phyloP scores from a whole-genome alignment of 2,329 filamentous ascomycete species.

The Cordyceps fumosorosea region DNA sequence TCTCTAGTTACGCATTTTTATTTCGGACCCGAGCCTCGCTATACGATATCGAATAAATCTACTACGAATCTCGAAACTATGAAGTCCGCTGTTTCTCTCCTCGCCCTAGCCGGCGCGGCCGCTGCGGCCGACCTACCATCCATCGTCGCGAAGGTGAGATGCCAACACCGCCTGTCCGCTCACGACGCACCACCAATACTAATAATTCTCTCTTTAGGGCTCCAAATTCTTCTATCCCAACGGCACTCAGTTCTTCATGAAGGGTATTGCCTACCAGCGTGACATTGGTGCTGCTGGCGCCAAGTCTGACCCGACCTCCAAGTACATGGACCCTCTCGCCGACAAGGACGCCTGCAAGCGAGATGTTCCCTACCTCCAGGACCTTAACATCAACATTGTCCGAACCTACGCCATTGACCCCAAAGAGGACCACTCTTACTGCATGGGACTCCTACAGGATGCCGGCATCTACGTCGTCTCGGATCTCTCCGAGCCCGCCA shows the following conservation, averaged over 20 bases:
- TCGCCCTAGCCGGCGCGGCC: slow-evolving; percentile 36
- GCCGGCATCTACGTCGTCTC: slow-evolving; percentile 94
- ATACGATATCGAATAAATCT: slow-evolving; percentile 4
- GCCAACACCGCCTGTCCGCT: not conserved
- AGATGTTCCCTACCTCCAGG: slow-evolving; percentile 73
- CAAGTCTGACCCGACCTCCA: slow-evolving; percentile 33
- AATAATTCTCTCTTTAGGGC: slow-evolving; percentile 40
- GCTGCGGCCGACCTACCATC: slow-evolving; percentile 43
- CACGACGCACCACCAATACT: slow-evolving; percentile 1
- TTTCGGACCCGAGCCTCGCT: not conserved
- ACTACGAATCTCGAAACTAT: slow-evolving; percentile 10
- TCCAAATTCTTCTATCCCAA: slow-evolving; percentile 87
- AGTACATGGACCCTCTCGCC: slow-evolving; percentile 77
- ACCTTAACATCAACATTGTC: slow-evolving; percentile 84
- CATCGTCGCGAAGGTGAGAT: slow-evolving; percentile 60
- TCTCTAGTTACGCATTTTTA: not conserved
- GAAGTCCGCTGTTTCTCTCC: slow-evolving; percentile 22
- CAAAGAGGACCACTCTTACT: slow-evolving; percentile 65
- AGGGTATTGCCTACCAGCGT: slow-evolving; percentile 92
- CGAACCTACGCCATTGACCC: slow-evolving; percentile 93
- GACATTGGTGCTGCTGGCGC: slow-evolving; percentile 54
- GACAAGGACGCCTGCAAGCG: slow-evolving; percentile 67
- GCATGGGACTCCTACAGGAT: slow-evolving; percentile 76
- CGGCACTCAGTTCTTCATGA: slow-evolving; percentile 66
- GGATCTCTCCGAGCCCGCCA: slow-evolving; percentile 73